Evolutionary conservation across 805 yeast species (phyloP).

Genomic region (Lachancea dasiensis): DNA sequence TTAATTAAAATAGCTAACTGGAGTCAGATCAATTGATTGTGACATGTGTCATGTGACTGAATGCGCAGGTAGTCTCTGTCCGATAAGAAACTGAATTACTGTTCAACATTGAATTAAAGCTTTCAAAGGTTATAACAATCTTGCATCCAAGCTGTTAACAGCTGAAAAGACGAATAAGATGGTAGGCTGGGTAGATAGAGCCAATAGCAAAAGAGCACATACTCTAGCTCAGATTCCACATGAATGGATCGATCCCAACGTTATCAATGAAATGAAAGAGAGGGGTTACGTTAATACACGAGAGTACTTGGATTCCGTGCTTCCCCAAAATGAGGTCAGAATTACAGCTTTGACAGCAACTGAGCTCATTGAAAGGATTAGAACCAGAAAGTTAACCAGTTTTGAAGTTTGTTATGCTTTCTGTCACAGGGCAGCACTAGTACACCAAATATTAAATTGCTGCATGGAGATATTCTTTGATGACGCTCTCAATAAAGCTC

Average conservation of each 20-base stretch:
- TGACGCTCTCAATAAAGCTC: slow-evolving; percentile 51
- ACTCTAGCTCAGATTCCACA: slow-evolving; percentile 6
- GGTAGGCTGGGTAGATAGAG: too few relatives aligned
- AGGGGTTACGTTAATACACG: neutral
- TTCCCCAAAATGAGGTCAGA: slow-evolving; percentile 1
- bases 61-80: too few relatives aligned
- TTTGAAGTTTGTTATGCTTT: slow-evolving; percentile 35
- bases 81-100: too few relatives aligned
- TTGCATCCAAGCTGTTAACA: too few relatives aligned
- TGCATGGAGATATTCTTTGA: slow-evolving; percentile 39
- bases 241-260: slow-evolving; percentile 1
- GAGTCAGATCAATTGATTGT: too few relatives aligned
- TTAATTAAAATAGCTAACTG: too few relatives aligned
- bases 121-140: too few relatives aligned
- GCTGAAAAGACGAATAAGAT: too few relatives aligned
- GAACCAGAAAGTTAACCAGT: slow-evolving; percentile 1
- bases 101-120: too few relatives aligned
- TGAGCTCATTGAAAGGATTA: slow-evolving; percentile 1
- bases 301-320: slow-evolving; percentile 2
- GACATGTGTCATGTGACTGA: too few relatives aligned
- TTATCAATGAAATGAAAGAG: neutral
- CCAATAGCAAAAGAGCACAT: too few relatives aligned
- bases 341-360: slow-evolving; percentile 2
- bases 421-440: slow-evolving; percentile 50
- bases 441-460: slow-evolving; percentile 43